Conservation (phyloP, 768 basidiomycete genomes). For the Lentinula sp. region DNA sequence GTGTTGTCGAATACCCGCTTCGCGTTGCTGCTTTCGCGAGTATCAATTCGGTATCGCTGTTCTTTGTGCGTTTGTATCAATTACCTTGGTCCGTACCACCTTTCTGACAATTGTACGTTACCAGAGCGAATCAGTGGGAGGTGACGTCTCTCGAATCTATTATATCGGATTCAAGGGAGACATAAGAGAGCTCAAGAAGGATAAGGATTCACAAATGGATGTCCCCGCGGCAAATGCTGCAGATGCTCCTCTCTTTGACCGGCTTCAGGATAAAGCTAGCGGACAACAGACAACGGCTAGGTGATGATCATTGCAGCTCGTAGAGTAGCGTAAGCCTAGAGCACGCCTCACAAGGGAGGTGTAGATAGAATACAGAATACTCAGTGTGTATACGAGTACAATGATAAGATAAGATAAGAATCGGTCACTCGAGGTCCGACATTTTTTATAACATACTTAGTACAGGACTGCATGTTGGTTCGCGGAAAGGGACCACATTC, state of each 20-base stretch:
- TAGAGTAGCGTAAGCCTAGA: too few species aligned
- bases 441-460: neutral
- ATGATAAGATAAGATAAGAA: neutral
- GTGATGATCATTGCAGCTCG: neutral
- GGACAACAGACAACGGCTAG: constrained; percentile 34
- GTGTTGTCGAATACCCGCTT: constrained; percentile 72
- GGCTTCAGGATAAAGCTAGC: constrained; percentile 47
- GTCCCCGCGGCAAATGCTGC: constrained; percentile 79
- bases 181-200: constrained; percentile 43
- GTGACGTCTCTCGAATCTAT: constrained; percentile 60
- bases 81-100: constrained; percentile 3
- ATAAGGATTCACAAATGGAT: constrained; percentile 57
- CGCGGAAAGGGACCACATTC: neutral
- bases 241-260: constrained; percentile 63
- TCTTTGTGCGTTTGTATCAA: constrained; percentile 59
- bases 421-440: too few species aligned
- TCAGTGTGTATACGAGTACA: neutral
- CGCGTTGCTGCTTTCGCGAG: constrained; percentile 72
- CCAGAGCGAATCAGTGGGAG: constrained; percentile 59
- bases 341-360: too few species aligned
- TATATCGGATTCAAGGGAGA: constrained; percentile 85
- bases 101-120: neutral
- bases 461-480: neutral
- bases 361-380: too few species aligned
- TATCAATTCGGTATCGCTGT: constrained; percentile 65